Conservation (phyloP, 495 filamentous ascomycete species). For the Hypoxylon intermedium region DNA sequence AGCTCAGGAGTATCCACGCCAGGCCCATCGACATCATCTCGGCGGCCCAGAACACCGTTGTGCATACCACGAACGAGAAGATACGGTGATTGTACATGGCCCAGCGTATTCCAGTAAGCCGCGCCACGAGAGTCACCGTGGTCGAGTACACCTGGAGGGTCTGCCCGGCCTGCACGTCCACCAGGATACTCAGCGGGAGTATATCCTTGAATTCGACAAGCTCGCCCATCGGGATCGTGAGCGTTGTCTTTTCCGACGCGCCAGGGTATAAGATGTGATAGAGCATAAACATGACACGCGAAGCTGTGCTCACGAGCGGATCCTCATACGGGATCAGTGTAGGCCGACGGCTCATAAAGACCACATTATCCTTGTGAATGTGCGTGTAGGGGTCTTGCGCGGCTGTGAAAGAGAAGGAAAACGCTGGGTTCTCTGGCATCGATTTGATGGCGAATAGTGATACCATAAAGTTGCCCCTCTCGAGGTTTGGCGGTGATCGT, state of each 20-base stretch:
- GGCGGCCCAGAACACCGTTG: constrained; percentile 72
- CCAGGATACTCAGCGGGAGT: constrained; percentile 62
- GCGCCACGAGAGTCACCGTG: constrained; percentile 70
- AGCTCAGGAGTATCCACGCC: constrained; percentile 62
- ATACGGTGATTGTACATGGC: constrained; percentile 83
- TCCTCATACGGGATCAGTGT: constrained; percentile 52
- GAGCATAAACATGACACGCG: constrained; percentile 52
- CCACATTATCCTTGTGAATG: constrained; percentile 38
- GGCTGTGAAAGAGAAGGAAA: constrained; percentile 8
- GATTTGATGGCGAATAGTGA: constrained; percentile 61
- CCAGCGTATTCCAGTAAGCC: constrained; percentile 78
- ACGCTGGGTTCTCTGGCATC: constrained; percentile 44
- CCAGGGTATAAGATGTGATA: constrained; percentile 51
- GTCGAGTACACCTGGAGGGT: constrained; percentile 78
- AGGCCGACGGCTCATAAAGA: constrained; percentile 48
- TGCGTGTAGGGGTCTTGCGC: constrained; percentile 25
- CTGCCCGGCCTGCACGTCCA: constrained; percentile 72
- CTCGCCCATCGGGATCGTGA: constrained; percentile 78
- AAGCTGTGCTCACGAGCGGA: constrained; percentile 45
- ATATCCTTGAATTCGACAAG: constrained; percentile 66
- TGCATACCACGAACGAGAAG: constrained; percentile 70
- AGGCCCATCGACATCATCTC: constrained; percentile 68
- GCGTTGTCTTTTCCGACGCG: constrained; percentile 54
- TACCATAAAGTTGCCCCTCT: constrained; percentile 90
- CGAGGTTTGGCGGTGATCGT: constrained; percentile 64